A percentile compares a stretch with the other conserved stretches of the same genome.
Conservation (phyloP, 805 yeast species). For the Barnettozyma siamensis region DNA sequence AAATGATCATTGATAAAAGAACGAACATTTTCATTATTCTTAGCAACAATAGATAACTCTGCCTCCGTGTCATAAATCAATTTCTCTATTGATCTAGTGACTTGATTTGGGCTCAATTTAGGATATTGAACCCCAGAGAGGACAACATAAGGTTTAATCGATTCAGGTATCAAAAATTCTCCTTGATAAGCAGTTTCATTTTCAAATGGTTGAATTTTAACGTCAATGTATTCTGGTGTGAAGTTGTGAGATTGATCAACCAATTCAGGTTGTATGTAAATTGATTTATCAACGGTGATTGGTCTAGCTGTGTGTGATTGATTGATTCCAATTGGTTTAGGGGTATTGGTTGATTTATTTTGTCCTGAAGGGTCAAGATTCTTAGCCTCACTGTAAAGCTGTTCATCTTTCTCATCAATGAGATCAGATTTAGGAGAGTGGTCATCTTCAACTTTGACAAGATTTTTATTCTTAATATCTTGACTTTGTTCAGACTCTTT, state of each 20-base stretch:
- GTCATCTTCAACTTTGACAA: background rate
- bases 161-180: slow-evolving; percentile 16
- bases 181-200: slow-evolving; percentile 29
- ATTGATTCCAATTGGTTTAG: background rate
- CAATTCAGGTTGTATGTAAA: slow-evolving; percentile 9
- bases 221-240: slow-evolving; percentile 1
- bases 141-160: slow-evolving; percentile 15
- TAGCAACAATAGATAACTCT: slow-evolving; percentile 28
- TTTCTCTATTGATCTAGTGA: slow-evolving; percentile 15
- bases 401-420: slow-evolving; percentile 2
- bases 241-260: slow-evolving; percentile 1
- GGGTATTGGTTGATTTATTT: background rate
- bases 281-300: background rate
- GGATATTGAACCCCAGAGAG: slow-evolving; percentile 21
- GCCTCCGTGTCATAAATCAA: slow-evolving; percentile 26
- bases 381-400: background rate
- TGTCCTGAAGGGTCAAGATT: slow-evolving; percentile 1
- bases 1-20: slow-evolving; percentile 30
- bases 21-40: slow-evolving; percentile 25
- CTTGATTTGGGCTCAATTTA: slow-evolving; percentile 13
- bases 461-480: slow-evolving; percentile 1
- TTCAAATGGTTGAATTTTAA: slow-evolving; percentile 24
- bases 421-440: background rate
- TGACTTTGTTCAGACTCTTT: background rate
- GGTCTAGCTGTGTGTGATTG: slow-evolving; percentile 3